phyloP scores from a whole-genome alignment of 1,139 yeast genomes.

The Geotrichum candidum region DNA sequence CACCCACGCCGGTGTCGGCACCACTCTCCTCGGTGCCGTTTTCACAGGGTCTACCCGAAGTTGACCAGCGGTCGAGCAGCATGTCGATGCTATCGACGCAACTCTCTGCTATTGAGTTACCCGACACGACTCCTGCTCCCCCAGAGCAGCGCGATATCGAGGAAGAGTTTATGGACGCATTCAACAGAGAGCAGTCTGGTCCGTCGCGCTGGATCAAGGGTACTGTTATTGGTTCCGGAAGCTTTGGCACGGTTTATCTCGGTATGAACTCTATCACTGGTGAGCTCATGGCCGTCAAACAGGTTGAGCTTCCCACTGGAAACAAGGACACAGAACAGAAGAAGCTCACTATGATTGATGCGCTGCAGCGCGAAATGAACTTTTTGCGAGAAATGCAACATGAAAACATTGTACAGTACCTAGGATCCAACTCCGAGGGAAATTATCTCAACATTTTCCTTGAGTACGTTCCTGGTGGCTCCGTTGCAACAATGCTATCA shows the following conservation, averaged over 20 bases:
- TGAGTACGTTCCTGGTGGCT: slow-evolving; percentile 96
- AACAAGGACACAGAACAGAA: slow-evolving; percentile 38
- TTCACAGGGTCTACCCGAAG: neutral
- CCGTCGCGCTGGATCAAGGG: slow-evolving; percentile 86
- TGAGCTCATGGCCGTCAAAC: slow-evolving; percentile 94
- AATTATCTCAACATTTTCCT: slow-evolving; percentile 71
- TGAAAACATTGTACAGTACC: slow-evolving; percentile 84
- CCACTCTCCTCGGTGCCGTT: neutral
- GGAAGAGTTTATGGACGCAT: slow-evolving; percentile 36
- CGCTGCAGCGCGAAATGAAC: slow-evolving; percentile 78
- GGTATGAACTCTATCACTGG: slow-evolving; percentile 93
- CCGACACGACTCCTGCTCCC: neutral
- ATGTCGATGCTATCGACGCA: slow-evolving; percentile 10
- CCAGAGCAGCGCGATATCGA: slow-evolving; percentile 19
- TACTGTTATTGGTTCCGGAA: slow-evolving; percentile 87
- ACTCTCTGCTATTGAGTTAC: neutral
- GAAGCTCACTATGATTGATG: slow-evolving; percentile 67
- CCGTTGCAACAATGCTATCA: slow-evolving; percentile 77
- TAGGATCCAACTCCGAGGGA: slow-evolving; percentile 72
- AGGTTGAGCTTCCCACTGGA: slow-evolving; percentile 59
- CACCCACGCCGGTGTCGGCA: neutral
- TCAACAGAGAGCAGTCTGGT: slow-evolving; percentile 42
- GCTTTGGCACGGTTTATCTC: slow-evolving; percentile 87
- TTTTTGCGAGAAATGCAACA: slow-evolving; percentile 76
- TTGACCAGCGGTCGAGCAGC: slow-evolving; percentile 15